Base-by-base conservation (phyloP, 2,329 filamentous ascomycete genomes). In the Penicillium sp. region DNA sequence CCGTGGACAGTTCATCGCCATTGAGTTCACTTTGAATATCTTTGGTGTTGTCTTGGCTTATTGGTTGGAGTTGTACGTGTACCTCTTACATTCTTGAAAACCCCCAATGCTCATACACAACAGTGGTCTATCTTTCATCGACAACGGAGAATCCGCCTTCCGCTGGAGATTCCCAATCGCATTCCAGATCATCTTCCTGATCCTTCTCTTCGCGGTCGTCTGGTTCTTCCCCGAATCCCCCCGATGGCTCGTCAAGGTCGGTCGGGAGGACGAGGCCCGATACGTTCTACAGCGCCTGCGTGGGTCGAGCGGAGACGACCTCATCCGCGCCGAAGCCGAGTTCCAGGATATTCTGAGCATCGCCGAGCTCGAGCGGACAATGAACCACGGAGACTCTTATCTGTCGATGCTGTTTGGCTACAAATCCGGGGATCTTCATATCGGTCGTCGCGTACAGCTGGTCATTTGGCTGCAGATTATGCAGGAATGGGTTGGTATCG, bases 11-110 rank as follows among this genome's bases (percentile, higher is more conserved):
- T 86, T 87, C 54, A 81, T 88, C 49, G 82, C 83, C 9, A 82
- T 87, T 46, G 85, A 88, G 59, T 88, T 89, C 54, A 88, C 84
- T 0, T 67, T 88, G 8, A 89, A 88, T 61, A 87, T 88, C 52
- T 82, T 87, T 40, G 84, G 84, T 59, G 82, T 87, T 0, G 80
- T 83, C 16, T 73, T 83, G 30, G 70, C 78, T 3, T 87, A 87
- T 56, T 85, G 81, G 82, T 63, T 77, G 8, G 74, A 76, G 57
- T 83, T 79, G 71, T 73, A 62, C 2, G 68, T 64, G 9, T 2
- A 11, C 1, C 8, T 29, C 25, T 3, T 2, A 3, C 5, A 3
- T 9, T 9, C 9, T 2, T 29, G 16, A 1, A 11, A 27, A 25
- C 2, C 4, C 5, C 13, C 10, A 9, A 16, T 18, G 18, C 22